Percentiles rank a stretch among this genome's conserved stretches.
These are phyloP conservation scores for Xerophyta viscosa DNA, from an alignment of 106 monocot genomes.

Conservation along the genomic window DNA sequence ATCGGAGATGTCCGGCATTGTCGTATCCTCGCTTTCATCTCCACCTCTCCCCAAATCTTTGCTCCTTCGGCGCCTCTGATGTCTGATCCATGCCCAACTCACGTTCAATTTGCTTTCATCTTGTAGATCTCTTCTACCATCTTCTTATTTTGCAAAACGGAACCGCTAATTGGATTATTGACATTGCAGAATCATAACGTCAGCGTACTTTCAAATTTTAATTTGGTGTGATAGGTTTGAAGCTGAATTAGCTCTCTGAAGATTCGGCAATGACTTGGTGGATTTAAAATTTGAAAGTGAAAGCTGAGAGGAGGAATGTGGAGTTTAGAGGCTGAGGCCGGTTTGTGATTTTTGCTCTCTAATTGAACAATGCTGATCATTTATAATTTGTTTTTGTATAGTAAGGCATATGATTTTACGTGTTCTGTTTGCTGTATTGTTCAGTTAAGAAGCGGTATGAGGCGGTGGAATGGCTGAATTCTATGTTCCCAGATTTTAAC, in stretches of 20 bases:
- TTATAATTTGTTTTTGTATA: too few relatives aligned
- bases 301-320: too few relatives aligned
- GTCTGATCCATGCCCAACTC: not conserved
- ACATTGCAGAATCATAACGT: too few relatives aligned
- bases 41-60: too few relatives aligned
- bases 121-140: not conserved
- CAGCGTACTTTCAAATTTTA: too few relatives aligned
- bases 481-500: constrained; percentile 28
- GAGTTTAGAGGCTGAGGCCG: constrained; percentile 2
- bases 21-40: not conserved
- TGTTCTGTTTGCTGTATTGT: not conserved
- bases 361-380: not conserved
- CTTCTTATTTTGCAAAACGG: not conserved
- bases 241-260: not conserved
- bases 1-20: too few relatives aligned
- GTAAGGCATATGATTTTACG: not conserved
- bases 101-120: not conserved
- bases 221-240: not conserved
- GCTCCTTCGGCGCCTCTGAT: not conserved
- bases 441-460: constrained; percentile 30
- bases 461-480: constrained; percentile 37
- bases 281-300: not conserved
- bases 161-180: too few relatives aligned
- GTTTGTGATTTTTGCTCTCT: not conserved
- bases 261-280: not conserved